phyloP scores from a whole-genome alignment of 208 protist genomes.

The Strigomonas galati region DNA sequence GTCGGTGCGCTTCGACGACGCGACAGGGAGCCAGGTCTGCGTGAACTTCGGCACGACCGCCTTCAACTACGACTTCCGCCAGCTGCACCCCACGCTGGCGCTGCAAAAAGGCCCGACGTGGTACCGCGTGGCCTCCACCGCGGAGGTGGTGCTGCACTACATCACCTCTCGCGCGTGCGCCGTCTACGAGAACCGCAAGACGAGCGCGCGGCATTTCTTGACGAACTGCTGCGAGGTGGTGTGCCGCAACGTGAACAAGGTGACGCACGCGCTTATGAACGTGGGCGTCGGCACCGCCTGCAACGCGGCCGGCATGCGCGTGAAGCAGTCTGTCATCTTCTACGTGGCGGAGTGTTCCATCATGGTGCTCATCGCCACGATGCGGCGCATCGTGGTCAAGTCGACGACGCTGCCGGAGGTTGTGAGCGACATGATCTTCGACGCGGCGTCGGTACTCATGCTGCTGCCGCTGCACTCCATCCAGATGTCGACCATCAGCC shows the following conservation, averaged over 20 bases:
- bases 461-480: slow-evolving; percentile 78
- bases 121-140: slow-evolving; percentile 73
- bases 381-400: slow-evolving; percentile 48
- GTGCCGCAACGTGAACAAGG: slow-evolving; percentile 62
- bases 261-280: slow-evolving; percentile 71
- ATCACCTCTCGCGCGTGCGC: slow-evolving; percentile 63
- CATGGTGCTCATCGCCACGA: slow-evolving; percentile 70
- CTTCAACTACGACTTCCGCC: slow-evolving; percentile 81
- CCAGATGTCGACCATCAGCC: slow-evolving; percentile 73
- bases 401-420: slow-evolving; percentile 24
- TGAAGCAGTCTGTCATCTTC: slow-evolving; percentile 60
- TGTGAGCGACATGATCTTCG: slow-evolving; percentile 63
- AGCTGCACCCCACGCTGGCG: slow-evolving; percentile 63
- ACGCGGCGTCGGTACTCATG: slow-evolving; percentile 78
- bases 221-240: slow-evolving; percentile 68
- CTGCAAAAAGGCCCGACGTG: slow-evolving; percentile 49
- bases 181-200: slow-evolving; percentile 41
- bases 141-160: slow-evolving; percentile 71
- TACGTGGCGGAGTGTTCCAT: slow-evolving; percentile 71
- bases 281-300: slow-evolving; percentile 34
- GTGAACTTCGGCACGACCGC: slow-evolving; percentile 82
- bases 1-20: slow-evolving; percentile 60
- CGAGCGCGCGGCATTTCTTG: slow-evolving; percentile 34
- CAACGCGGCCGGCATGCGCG: slow-evolving; percentile 27
- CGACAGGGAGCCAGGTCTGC: slow-evolving; percentile 35